These are phyloP conservation scores for Pythium apleroticum DNA, from an alignment of 352 stramenopile species.

Conservation along the genomic window DNA sequence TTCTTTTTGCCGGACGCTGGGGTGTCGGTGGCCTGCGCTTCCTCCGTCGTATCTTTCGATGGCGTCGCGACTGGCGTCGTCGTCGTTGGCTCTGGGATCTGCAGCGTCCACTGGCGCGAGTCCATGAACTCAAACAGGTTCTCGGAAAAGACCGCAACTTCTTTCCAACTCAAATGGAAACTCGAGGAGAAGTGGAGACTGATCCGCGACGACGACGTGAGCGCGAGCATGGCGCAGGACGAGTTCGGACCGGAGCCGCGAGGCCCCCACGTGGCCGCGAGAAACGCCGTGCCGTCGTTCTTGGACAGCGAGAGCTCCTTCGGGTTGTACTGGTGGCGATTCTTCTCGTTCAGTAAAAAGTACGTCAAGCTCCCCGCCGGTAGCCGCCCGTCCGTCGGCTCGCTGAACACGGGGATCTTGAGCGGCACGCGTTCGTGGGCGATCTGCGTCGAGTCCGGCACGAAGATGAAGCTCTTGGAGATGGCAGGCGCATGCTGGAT, in stretches of 20 bases:
- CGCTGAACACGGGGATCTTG: conserved; percentile 42
- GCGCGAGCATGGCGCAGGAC: conserved; percentile 64
- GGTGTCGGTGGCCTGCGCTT: background rate
- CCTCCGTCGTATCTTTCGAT: background rate
- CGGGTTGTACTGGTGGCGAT: conserved; percentile 77
- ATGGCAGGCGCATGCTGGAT: conserved; percentile 70
- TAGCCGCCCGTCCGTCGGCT: conserved; percentile 28
- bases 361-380: conserved; percentile 44
- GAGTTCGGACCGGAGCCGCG: conserved; percentile 69
- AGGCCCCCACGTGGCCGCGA: conserved; percentile 66
- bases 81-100: conserved; percentile 1
- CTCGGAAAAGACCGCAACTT: conserved; percentile 71
- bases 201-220: conserved; percentile 58
- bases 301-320: conserved; percentile 84
- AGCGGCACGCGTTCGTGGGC: conserved; percentile 51
- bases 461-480: conserved; percentile 84
- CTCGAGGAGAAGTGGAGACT: conserved; percentile 76
- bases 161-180: conserved; percentile 79
- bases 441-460: conserved; percentile 37
- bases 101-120: conserved; percentile 35
- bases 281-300: conserved; percentile 57
- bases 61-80: conserved; percentile 5
- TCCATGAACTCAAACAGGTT: conserved; percentile 65
- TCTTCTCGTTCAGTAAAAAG: conserved; percentile 62
- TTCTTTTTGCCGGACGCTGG: conserved; percentile 11